phyloP scores from a whole-genome alignment of 2,329 filamentous ascomycete genomes.

The Diatrype stigma region DNA sequence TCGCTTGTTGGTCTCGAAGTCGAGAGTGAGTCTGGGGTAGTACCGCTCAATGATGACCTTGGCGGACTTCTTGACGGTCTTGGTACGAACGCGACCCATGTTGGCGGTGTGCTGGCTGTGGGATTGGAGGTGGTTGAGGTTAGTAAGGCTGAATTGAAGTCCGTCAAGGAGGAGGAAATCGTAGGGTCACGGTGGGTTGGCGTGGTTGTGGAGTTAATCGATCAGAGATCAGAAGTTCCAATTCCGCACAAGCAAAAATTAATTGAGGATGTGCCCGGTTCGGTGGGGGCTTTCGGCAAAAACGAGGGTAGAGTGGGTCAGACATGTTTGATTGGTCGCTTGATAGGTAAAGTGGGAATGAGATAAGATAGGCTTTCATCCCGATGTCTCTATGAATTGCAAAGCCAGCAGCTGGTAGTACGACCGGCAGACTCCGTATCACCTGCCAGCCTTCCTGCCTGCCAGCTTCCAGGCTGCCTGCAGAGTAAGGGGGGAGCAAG shows the following conservation, averaged over 20 bases:
- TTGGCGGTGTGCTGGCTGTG: conserved; percentile 47
- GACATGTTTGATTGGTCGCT: background rate
- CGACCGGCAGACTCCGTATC: too few species aligned
- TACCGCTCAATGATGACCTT: conserved; percentile 99
- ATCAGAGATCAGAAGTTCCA: background rate
- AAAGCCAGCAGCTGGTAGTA: too few species aligned
- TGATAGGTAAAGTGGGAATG: too few species aligned
- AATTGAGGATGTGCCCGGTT: conserved; percentile 16
- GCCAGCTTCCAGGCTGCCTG: too few species aligned
- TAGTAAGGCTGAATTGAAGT: conserved; percentile 21
- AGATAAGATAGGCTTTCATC: background rate
- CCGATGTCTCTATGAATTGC: too few species aligned
- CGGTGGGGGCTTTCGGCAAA: conserved; percentile 25
- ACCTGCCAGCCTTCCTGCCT: too few species aligned
- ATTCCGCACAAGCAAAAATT: conserved; percentile 12
- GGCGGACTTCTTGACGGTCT: conserved; percentile 74
- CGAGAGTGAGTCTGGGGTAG: conserved; percentile 96
- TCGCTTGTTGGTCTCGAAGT: conserved; percentile 99
- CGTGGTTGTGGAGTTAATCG: background rate
- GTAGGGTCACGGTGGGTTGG: background rate
- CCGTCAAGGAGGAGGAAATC: background rate
- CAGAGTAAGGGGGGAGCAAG: too few species aligned
- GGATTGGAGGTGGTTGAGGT: conserved; percentile 28
- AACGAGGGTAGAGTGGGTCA: conserved; percentile 10
- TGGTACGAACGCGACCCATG: conserved; percentile 68